Base-by-base conservation (phyloP, 345 rosid genomes). In the Eutrema japonicum region DNA sequence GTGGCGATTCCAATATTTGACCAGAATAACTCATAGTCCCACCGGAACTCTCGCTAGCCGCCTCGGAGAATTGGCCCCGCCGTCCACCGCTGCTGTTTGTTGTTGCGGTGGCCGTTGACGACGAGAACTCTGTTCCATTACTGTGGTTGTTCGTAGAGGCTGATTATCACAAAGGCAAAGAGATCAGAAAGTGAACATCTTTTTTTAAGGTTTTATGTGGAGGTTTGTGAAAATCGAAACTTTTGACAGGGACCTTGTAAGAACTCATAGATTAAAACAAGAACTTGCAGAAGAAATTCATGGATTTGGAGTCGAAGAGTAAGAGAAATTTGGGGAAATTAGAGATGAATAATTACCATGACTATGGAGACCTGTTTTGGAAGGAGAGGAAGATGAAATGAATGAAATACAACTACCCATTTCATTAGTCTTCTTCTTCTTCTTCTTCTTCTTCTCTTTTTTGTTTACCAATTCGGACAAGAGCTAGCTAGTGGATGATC, bases 31-130 rank as follows among this genome's bases (percentile, higher is more conserved):
- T 70, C 30, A 73, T 57, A 16, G 58, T 77, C 9, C 76, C 69
- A 32, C 11, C 56, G 48, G 76, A 76, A 18, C 22, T 62, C 30
- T 86, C 85, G 49, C 86, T 86, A 30, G 53, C 80, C 4, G 71
- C 76, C 52, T 71, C 80, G 0, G 89, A 89, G 51, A 80, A 70
- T 53, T 85, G 89, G 51, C 89, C 83, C 41, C 46, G 35, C 71
- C 58, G 80, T 43, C 68, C 81, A 5, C 62, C 52, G 52, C 88
- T 85, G 54, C 82, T 77, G 66, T 42, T 73, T 7, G 80, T 81
- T 10, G 76, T 72, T 7, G 75, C 68, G 3, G 71, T 76, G 65
- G 30, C 22, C 12, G 75, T 76, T 41, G 43, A 14, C 45, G 18
- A 81, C 8, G 84, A 82, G 52, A 61, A 65, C 1, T 58, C 83